Conservation (phyloP, 805 yeast species). For the Spathaspora arborariae region DNA sequence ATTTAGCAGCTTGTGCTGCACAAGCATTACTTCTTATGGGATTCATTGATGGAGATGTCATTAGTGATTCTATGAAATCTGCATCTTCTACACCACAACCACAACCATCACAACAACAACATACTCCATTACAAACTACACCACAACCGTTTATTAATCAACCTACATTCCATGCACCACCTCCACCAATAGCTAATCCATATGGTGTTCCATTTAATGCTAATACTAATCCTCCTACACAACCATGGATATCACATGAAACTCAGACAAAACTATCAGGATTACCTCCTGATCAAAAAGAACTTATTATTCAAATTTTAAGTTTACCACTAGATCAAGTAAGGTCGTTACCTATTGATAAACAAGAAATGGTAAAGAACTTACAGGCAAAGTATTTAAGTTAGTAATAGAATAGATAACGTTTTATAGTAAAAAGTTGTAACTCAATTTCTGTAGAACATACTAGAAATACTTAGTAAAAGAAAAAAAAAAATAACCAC, state of each 20-base stretch:
- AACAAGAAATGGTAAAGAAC: constrained; percentile 52
- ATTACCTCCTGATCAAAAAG: constrained; percentile 56
- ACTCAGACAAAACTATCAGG: constrained; percentile 48
- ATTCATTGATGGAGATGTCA: constrained; percentile 63
- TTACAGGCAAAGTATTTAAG: constrained; percentile 48
- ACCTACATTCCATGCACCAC: constrained; percentile 7
- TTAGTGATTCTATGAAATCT: constrained; percentile 49
- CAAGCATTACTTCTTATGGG: constrained; percentile 79
- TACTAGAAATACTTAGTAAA: no score
- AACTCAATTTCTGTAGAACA: no score
- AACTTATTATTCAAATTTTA: constrained; percentile 51
- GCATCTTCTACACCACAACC: constrained; percentile 18
- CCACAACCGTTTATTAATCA: constrained; percentile 4
- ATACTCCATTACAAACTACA: constrained; percentile 16
- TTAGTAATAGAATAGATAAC: not conserved
- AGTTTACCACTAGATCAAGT: constrained; percentile 49
- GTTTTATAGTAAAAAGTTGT: not conserved
- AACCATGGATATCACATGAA: constrained; percentile 47
- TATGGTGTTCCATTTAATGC: constrained; percentile 11
- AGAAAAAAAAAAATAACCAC: no score
- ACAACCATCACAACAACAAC: constrained; percentile 15
- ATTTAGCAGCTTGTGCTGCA: constrained; percentile 63
- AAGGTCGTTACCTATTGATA: constrained; percentile 46
- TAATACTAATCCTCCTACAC: constrained; percentile 14
- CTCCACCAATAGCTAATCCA: constrained; percentile 7